Percentiles rank a stretch among this genome's conserved stretches.
phyloP scores from a whole-genome alignment of 2,329 filamentous ascomycete species.

The Aspergillus fijiensis region DNA sequence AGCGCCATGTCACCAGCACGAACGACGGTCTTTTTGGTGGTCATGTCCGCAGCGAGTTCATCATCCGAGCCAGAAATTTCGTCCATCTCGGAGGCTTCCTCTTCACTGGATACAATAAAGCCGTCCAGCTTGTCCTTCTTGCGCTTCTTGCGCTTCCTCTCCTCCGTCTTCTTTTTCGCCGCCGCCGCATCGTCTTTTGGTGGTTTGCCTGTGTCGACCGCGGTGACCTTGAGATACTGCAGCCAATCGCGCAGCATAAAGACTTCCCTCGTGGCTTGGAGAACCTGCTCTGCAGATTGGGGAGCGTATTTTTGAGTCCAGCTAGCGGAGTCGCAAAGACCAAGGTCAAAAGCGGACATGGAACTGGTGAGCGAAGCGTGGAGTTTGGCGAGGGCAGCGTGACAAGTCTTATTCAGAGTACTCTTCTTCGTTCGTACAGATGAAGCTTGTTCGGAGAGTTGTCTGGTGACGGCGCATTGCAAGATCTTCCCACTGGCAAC shows the following conservation, averaged over 20 bases:
- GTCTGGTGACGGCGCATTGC: conserved; percentile 28
- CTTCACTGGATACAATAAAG: conserved; percentile 76
- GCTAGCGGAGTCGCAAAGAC: conserved; percentile 67
- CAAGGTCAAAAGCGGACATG: conserved; percentile 77
- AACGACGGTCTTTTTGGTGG: conserved; percentile 44
- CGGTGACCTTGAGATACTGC: conserved; percentile 68
- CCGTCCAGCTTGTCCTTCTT: conserved; percentile 73
- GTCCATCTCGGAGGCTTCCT: conserved; percentile 69
- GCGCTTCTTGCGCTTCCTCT: conserved; percentile 57
- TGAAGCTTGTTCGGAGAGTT: conserved; percentile 26
- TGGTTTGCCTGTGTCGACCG: conserved; percentile 64
- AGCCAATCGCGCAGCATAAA: conserved; percentile 78
- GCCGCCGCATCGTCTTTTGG: conserved; percentile 27
- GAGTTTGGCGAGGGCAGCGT: conserved; percentile 61
- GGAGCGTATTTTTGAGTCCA: conserved; percentile 91
- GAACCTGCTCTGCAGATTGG: conserved; percentile 63
- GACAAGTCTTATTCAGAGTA: conserved; percentile 29
- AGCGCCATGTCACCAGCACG: conserved; percentile 38
- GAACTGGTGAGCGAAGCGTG: conserved; percentile 60
- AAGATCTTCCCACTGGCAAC: conserved; percentile 31
- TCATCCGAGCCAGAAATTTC: conserved; percentile 65
- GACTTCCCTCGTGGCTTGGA: conserved; percentile 72
- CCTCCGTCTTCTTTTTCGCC: conserved; percentile 23
- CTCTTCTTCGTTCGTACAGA: conserved; percentile 2
- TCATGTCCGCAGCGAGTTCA: conserved; percentile 42